These are phyloP conservation scores for Termitomyces sp. DNA, from an alignment of 768 basidiomycete genomes.

Conservation along the genomic window DNA sequence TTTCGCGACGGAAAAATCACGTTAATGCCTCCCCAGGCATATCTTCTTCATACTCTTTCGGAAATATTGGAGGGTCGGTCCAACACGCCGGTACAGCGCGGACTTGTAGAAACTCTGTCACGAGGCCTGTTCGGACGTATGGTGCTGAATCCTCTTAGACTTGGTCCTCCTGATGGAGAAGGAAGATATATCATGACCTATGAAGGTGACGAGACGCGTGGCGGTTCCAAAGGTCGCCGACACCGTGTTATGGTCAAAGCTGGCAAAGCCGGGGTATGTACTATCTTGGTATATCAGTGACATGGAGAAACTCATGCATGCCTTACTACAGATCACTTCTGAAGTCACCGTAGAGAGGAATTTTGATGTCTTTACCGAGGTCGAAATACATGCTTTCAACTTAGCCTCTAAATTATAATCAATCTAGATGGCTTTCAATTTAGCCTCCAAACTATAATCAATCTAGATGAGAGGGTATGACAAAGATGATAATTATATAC, in stretches of 20 bases:
- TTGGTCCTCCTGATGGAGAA: conserved; percentile 32
- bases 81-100: conserved; percentile 41
- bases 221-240: conserved; percentile 50
- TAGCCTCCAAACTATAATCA: conserved; percentile 28
- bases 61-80: conserved; percentile 38
- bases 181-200: conserved; percentile 51
- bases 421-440: neutral
- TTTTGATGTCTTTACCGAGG: conserved; percentile 59
- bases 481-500: neutral
- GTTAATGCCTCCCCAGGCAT: conserved; percentile 74
- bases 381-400: conserved; percentile 29
- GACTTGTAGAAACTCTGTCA: conserved; percentile 41
- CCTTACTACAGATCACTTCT: conserved; percentile 34
- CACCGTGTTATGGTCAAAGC: conserved; percentile 53
- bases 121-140: conserved; percentile 53
- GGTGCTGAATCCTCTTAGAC: conserved; percentile 47
- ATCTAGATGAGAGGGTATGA: neutral
- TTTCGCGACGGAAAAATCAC: conserved; percentile 44
- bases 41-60: conserved; percentile 58
- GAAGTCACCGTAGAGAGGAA: conserved; percentile 55
- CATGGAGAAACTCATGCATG: neutral
- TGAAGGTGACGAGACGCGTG: conserved; percentile 66
- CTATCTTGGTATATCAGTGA: neutral
- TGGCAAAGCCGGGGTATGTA: conserved; percentile 46
- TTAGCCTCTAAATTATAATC: conserved; percentile 24